Evolutionary conservation across 1,139 yeast species (phyloP).

Genomic region (Pichia sp.): DNA sequence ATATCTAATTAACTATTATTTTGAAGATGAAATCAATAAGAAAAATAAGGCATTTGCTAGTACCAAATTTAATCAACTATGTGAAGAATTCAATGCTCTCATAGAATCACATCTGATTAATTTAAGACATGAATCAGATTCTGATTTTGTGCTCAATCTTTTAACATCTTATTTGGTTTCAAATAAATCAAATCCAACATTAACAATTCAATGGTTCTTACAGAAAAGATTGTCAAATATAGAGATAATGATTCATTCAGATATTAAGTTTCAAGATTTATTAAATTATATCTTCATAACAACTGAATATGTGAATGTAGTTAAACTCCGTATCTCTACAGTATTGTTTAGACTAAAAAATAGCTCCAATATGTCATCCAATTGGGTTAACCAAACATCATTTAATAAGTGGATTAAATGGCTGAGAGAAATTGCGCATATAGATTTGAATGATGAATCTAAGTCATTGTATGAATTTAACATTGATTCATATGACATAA

Average conservation of each 20-base stretch:
- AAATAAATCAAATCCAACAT: conserved; percentile 13
- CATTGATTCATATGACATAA: conserved; percentile 10
- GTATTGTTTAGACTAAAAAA: conserved; percentile 18
- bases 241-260: neutral
- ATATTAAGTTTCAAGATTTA: conserved; percentile 16
- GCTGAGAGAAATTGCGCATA: conserved; percentile 14
- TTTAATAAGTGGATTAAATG: conserved; percentile 25
- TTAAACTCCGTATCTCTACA: conserved; percentile 20
- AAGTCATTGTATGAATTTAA: conserved; percentile 15
- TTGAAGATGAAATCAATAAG: conserved; percentile 13
- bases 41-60: conserved; percentile 10
- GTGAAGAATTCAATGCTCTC: conserved; percentile 14
- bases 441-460: conserved; percentile 9
- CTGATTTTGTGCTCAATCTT: conserved; percentile 24
- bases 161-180: conserved; percentile 21
- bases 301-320: conserved; percentile 18
- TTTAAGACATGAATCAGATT: conserved; percentile 24
- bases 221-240: conserved; percentile 16
- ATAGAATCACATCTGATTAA: conserved; percentile 17
- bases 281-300: conserved; percentile 27
- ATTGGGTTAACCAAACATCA: conserved; percentile 20
- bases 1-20: conserved; percentile 21
- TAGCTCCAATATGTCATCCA: conserved; percentile 14
- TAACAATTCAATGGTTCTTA: conserved; percentile 21
- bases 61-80: conserved; percentile 18